Evolutionary conservation across 164 flowering plant genomes (phyloP).

Genomic region (Liquidambar formosana): DNA sequence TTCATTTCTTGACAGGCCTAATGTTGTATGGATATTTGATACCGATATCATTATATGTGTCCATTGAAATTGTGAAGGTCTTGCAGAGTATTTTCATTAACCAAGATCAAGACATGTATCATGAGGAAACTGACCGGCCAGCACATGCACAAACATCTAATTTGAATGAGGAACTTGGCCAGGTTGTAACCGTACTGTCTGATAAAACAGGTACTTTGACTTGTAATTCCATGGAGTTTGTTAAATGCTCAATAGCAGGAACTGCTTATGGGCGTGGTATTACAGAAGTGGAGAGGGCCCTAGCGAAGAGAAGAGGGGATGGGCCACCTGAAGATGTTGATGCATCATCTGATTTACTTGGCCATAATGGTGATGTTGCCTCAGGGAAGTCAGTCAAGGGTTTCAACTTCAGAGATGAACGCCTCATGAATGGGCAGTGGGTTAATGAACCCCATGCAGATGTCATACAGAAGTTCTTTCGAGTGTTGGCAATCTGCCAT

Average conservation of each 20-base stretch:
- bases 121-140: conserved; percentile 70
- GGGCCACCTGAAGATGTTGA: conserved; percentile 20
- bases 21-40: conserved; percentile 86
- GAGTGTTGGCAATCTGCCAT: conserved; percentile 80
- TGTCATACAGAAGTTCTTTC: conserved; percentile 66
- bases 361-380: conserved; percentile 9
- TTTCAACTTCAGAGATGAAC: conserved; percentile 79
- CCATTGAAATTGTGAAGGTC: conserved; percentile 91
- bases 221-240: conserved; percentile 92
- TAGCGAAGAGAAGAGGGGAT: conserved; percentile 41
- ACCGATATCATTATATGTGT: conserved; percentile 85
- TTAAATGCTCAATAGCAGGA: conserved; percentile 85
- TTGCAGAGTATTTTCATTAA: conserved; percentile 80
- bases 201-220: conserved; percentile 94
- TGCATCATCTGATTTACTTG: conserved; percentile 18
- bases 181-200: conserved; percentile 74
- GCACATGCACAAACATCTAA: conserved; percentile 86
- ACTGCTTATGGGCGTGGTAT: conserved; percentile 69
- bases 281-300: conserved; percentile 78
- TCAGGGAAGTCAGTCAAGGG: conserved; percentile 53
- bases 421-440: conserved; percentile 81
- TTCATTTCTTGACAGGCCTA: conserved; percentile 80
- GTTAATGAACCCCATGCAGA: conserved; percentile 57
- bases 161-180: conserved; percentile 93
- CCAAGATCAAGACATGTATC: conserved; percentile 76